Evolutionary conservation across 371 early-diverging fungal genomes (phyloP).

Genomic region (Edhazardia aedis): DNA sequence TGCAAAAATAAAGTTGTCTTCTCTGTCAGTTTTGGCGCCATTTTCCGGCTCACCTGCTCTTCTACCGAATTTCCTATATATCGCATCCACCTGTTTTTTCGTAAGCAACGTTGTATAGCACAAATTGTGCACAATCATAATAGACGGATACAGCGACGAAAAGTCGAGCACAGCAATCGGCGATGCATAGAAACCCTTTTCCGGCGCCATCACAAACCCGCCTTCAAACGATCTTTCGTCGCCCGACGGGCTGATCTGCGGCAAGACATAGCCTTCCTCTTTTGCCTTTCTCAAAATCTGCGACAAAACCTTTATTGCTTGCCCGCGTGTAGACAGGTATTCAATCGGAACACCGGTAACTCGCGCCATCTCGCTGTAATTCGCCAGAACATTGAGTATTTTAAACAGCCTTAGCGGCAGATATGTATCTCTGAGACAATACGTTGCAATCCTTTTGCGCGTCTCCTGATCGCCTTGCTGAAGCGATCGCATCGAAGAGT

Average conservation of each 20-base stretch:
- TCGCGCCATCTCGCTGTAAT: conserved; percentile 92
- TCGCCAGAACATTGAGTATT: conserved; percentile 81
- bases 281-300: conserved; percentile 74
- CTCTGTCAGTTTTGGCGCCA: too few species aligned
- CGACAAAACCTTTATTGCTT: conserved; percentile 84
- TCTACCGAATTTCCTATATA: too few species aligned
- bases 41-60: too few species aligned
- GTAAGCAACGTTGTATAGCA: conserved; percentile 79
- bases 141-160: conserved; percentile 91
- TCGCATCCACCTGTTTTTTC: conserved; percentile 7
- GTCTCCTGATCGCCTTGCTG: conserved; percentile 81
- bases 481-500: conserved; percentile 79
- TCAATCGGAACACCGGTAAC: conserved; percentile 83
- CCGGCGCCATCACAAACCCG: conserved; percentile 91
- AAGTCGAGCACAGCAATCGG: conserved; percentile 97
- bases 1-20: too few species aligned
- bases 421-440: conserved; percentile 90
- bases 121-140: conserved; percentile 97
- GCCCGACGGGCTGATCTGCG: conserved; percentile 55
- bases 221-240: conserved; percentile 78
- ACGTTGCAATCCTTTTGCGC: conserved; percentile 77
- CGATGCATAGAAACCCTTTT: conserved; percentile 71
- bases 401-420: conserved; percentile 81
- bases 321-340: conserved; percentile 74
- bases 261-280: conserved; percentile 65